Evolutionary conservation across 768 basidiomycete genomes (phyloP), one percentile per base, ranked within the genome.

Genomic region (Psilocybe subaeruginosa): DNA sequence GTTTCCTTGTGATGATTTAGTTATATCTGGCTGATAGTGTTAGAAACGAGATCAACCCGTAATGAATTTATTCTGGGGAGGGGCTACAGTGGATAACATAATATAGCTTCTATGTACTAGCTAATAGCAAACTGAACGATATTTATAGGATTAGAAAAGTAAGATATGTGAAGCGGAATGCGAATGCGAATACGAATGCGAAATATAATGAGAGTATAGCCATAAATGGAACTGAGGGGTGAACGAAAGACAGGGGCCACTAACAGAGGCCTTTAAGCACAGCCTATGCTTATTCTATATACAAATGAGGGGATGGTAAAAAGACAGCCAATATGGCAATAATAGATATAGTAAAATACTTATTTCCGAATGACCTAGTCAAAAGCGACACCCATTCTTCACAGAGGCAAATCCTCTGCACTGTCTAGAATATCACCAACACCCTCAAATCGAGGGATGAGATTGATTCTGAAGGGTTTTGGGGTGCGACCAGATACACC

Each of bases 401-500:
- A 53, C 31, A 53, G n/a, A 53, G 51, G 37, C 19, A 55, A 29
- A 29, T 55, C 54, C 27, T 55, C 54, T 12, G 54, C 54, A 16
- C 43, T 41, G 37, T 55, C 30, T n/a, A 55, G 39, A 19, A 55
- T 45, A 11, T 43, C 23, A 17, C 23, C 37, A 45, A 43, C 39
- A 9, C 23, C 43, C 14, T 55, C 54, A 19, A 55, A 55, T 12
- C 58, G 48, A 27, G 58, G 58, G 30, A 30, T 41, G 4, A 52
- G 30, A 17, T 17, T 51, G 9, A 54, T 16, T n/a, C 41, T 29
- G 41, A 54, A 60, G 3, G 51, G 47, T 31, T 43, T 31, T 3
- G 81, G 81, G 9, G 78, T 76, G 17, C 81, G 77, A 1, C 80
- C 81, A 11, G 81, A 81, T 19, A 75, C 67, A 5, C 82, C 82